These are phyloP conservation scores for Termitomyces sp. DNA, from an alignment of 1,284 basidiomycete genomes.

Conservation along the genomic window DNA sequence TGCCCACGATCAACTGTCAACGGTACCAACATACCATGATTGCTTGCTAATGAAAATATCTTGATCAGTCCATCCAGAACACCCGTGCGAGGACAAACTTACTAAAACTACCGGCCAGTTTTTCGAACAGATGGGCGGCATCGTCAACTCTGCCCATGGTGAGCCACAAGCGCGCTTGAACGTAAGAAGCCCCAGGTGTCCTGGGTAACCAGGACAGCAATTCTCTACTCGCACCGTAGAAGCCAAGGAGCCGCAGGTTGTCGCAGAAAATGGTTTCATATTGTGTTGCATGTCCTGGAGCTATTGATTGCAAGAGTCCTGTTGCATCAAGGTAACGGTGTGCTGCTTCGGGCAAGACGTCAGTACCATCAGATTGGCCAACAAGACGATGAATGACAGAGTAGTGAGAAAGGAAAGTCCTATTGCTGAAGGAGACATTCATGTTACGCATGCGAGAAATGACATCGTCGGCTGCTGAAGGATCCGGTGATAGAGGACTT, in stretches of 20 bases:
- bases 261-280: constrained; percentile 73
- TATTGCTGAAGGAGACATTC: constrained; percentile 55
- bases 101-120: constrained; percentile 78
- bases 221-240: constrained; percentile 58
- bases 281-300: constrained; percentile 58
- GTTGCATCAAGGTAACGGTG: constrained; percentile 65
- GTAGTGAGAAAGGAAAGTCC: constrained; percentile 46
- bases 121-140: constrained; percentile 66
- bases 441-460: constrained; percentile 61
- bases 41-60: constrained; percentile 4
- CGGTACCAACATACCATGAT: constrained; percentile 7
- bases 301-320: constrained; percentile 60
- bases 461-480: constrained; percentile 56
- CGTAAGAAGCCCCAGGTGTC: constrained; percentile 71
- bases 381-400: constrained; percentile 72
- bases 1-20: background rate
- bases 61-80: background rate
- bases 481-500: constrained; percentile 23
- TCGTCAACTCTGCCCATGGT: constrained; percentile 72
- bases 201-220: constrained; percentile 72
- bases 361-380: constrained; percentile 41
- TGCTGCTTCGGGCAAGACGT: constrained; percentile 50
- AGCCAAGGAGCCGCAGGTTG: constrained; percentile 60
- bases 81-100: constrained; percentile 24
- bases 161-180: constrained; percentile 66